Percentiles rank a stretch among this genome's conserved stretches.
These are phyloP conservation scores for Psilocybe cubensis DNA, from an alignment of 768 basidiomycete genomes.

Conservation along the genomic window DNA sequence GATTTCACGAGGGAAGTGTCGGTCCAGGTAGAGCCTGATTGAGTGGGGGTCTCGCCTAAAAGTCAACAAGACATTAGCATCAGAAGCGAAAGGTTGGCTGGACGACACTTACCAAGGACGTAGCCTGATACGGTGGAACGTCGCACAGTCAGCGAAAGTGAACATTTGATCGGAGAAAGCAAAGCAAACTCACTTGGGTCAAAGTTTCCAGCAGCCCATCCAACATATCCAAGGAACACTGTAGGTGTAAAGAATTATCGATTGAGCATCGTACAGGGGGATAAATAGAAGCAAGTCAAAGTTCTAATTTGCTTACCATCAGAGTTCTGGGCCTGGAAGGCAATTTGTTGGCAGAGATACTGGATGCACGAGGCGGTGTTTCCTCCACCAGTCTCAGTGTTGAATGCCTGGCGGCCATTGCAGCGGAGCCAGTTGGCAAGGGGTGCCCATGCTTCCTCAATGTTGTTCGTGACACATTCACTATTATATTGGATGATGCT, in stretches of 20 bases:
- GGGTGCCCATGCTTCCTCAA: slow-evolving; percentile 46
- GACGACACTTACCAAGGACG: slow-evolving; percentile 29
- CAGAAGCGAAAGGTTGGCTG: neutral
- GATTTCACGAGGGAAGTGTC: slow-evolving; percentile 44
- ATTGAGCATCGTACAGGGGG: neutral
- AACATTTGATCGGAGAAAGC: neutral
- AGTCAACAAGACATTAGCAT: neutral
- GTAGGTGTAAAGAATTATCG: neutral
- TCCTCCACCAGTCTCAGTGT: slow-evolving; percentile 66
- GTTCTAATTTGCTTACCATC: slow-evolving; percentile 39
- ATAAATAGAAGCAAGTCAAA: neutral
- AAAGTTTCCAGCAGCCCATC: slow-evolving; percentile 64
- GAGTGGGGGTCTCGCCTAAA: slow-evolving; percentile 31
- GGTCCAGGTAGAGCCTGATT: slow-evolving; percentile 37
- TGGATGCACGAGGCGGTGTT: slow-evolving; percentile 51
- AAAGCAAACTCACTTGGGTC: slow-evolving; percentile 25
- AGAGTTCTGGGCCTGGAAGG: slow-evolving; percentile 48
- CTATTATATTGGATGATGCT: slow-evolving; percentile 5
- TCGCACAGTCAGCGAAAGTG: neutral
- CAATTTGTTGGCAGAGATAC: slow-evolving; percentile 49
- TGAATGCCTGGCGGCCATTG: slow-evolving; percentile 58
- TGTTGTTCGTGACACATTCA: slow-evolving; percentile 60
- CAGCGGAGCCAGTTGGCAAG: slow-evolving; percentile 51
- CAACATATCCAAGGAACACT: slow-evolving; percentile 58
- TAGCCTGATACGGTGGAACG: slow-evolving; percentile 23